Evolutionary conservation across 139 green algal species (phyloP), one percentile per base, ranked within the genome.

Genomic region (Klebsormidium nitens): DNA sequence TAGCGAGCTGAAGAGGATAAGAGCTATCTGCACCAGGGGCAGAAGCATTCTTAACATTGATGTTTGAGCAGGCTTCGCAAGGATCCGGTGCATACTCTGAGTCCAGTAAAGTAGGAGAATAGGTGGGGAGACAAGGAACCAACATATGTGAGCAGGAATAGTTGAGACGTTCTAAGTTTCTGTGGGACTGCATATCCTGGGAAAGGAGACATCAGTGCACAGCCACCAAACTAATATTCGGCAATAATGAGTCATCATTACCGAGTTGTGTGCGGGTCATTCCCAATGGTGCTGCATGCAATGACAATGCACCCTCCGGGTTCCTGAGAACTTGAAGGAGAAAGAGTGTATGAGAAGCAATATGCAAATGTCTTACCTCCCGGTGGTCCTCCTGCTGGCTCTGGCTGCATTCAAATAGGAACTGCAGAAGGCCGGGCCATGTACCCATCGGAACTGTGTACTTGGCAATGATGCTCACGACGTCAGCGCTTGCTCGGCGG

Each of bases 341-440:
- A n/a, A n/a, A n/a, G n/a, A n/a, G n/a, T n/a, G n/a, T n/a, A n/a
- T n/a, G n/a, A n/a, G n/a, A n/a, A n/a, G n/a, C n/a, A n/a, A n/a
- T n/a, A n/a, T n/a, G n/a, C 2, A 5, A 36, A 36, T 19, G 29
- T 1, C 62, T 59, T 46, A 78, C 71, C 71, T 78, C 71, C 32
- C 71, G 49, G 59, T 78, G 71, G 37, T 71, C 58, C 37, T 77
- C 58, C 36, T 80, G 29, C 26, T 71, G 78, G 5, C 64, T 82
- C 73, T 90, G 87, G 28, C 88, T 81, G 61, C 81, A 89, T 68
- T 89, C 73, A 62, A 95, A 90, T 44, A 98, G 76, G 72, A 93
- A 89, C 3, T 89, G 92, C 59, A 97, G 79, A 61, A 99, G 82
- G 83, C 96, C 92, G 0, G 86, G 87, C 93, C 93, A 99, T n/a